Evolutionary conservation across 768 basidiomycete genomes (phyloP).

Genomic region (Podaxis rugospora): DNA sequence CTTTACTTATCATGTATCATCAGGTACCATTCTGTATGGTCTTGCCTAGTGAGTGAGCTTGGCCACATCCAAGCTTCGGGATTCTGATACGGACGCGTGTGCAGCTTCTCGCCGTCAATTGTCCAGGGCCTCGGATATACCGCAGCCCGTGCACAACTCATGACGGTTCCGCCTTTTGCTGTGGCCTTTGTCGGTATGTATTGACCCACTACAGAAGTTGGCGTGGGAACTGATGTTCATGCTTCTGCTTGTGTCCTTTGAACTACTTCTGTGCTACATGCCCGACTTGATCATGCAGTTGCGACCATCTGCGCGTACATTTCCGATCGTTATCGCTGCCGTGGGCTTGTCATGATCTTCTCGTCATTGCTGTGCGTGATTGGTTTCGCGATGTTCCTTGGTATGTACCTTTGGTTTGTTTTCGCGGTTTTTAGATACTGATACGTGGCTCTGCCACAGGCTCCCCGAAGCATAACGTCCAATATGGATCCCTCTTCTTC

Average conservation of each 20-base stretch:
- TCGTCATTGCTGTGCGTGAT: constrained; percentile 37
- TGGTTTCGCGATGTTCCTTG: constrained; percentile 55
- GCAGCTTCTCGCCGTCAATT: constrained; percentile 70
- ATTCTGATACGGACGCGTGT: neutral
- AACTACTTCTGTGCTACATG: too few relatives aligned
- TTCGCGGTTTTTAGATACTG: neutral
- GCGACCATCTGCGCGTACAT: constrained; percentile 36
- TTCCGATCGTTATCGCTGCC: constrained; percentile 49
- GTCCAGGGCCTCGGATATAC: constrained; percentile 57
- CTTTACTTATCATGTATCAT: neutral
- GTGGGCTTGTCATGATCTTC: constrained; percentile 43
- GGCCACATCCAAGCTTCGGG: neutral
- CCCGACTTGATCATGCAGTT: constrained; percentile 17
- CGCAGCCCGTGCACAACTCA: constrained; percentile 50
- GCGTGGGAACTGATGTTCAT: neutral
- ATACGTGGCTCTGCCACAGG: constrained; percentile 17
- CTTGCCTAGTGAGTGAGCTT: constrained; percentile 40
- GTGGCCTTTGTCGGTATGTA: constrained; percentile 43
- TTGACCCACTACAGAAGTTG: neutral
- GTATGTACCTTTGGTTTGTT: constrained; percentile 23
- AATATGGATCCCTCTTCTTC: constrained; percentile 56
- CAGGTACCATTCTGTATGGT: constrained; percentile 41
- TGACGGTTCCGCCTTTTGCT: constrained; percentile 58
- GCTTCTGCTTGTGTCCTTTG: neutral
- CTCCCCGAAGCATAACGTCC: constrained; percentile 32